Base-by-base conservation (phyloP, 2,329 filamentous ascomycete species). In the Fusarium armeniacum region DNA sequence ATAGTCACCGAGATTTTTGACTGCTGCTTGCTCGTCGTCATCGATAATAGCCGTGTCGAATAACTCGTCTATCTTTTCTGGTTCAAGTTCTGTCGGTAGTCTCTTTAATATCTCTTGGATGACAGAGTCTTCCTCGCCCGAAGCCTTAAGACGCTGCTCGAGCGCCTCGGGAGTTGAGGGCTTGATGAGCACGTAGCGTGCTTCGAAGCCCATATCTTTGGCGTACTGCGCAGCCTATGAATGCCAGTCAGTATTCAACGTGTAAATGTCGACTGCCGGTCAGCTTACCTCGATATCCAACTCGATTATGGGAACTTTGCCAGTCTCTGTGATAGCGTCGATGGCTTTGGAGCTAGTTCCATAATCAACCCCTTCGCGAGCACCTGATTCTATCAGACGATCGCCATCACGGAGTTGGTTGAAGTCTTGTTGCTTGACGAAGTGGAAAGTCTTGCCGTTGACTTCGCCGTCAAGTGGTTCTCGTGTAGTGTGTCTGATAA, bases 261-360 rank as follows among this genome's bases (percentile, higher is more conserved):
- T 40, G 16, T 4, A 16, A 28, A 11, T 20, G 20, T 51, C n/a
- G 22, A 16, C 13, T 51, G 15, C n/a, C 24, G 6, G 11, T 12
- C 10, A 43, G 76, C 81, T 79, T 81, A 88, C 87, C 75, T 87
- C 83, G 18, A 80, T 73, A 58, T 85, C 83, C 72, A 89, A 80
- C 65, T 84, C 81, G 69, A 89, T 81, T 5, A 90, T 69, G 3
- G 88, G 84, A 32, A 94, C 86, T 76, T 90, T 90, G 41, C 86
- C 86, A 11, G 81, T 76, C 46, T 86, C 84, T 20, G 81, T 77
- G 26, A 89, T 81, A 15, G 81, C 80, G 18, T 87, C 85, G 1
- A 89, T 81, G 3, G 81, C 79, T 62, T 84, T 86, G 63, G 80
- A 81, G 74, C 83, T 88, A 3, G 87, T 90, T 24, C 88, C 89